Percentiles rank a stretch among this genome's conserved stretches.
These are phyloP conservation scores for Pseudogymnoascus sp. DNA, from an alignment of 2,329 filamentous ascomycete genomes.

Conservation along the genomic window DNA sequence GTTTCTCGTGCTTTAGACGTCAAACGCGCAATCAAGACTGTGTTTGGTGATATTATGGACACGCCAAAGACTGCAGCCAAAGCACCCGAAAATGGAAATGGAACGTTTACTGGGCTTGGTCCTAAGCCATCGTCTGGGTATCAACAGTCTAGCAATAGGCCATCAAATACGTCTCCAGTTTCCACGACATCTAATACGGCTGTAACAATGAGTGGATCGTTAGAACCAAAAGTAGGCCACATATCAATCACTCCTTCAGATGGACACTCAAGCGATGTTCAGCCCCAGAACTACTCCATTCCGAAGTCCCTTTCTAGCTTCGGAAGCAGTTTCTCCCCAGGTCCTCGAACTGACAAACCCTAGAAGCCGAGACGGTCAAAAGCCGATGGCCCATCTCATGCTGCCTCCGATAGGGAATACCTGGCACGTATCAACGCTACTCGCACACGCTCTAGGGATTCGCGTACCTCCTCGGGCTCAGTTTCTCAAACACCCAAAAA, in stretches of 20 bases:
- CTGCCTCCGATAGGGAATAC: not conserved
- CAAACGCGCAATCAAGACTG: not conserved
- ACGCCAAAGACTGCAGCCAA: not conserved
- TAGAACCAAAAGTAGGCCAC: slow-evolving; percentile 2
- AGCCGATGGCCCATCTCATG: not conserved
- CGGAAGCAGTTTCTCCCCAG: not conserved
- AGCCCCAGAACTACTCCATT: not conserved
- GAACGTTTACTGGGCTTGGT: not conserved
- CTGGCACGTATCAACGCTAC: not conserved
- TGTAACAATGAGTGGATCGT: not conserved
- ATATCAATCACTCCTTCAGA: not conserved
- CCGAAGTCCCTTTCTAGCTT: not conserved
- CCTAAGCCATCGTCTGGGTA: not conserved
- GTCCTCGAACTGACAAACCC: not conserved
- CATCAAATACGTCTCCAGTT: not conserved
- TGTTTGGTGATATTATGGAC: not conserved
- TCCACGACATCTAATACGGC: too few relatives aligned
- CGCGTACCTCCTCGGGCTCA: not conserved
- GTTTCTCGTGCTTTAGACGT: not conserved
- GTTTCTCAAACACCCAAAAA: not conserved
- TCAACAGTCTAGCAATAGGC: not conserved
- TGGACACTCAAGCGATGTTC: not conserved
- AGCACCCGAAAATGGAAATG: not conserved
- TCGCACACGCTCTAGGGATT: not conserved
- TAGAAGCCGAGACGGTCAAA: not conserved